Base-by-base conservation (phyloP, 345 rosid genomes). In the Geranium rotundifolium region DNA sequence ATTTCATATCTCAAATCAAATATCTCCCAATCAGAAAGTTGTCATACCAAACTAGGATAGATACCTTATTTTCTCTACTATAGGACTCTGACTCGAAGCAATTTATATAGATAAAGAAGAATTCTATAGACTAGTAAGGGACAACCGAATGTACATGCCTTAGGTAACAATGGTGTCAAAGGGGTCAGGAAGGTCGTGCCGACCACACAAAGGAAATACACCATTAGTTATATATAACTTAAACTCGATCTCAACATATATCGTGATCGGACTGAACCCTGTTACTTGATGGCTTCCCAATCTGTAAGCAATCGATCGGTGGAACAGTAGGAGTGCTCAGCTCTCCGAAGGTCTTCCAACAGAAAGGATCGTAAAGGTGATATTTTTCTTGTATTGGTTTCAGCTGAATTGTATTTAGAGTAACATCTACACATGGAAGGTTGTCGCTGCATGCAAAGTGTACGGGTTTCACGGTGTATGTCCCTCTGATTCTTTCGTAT, bases 361-460 rank as follows among this genome's bases (percentile, higher is more conserved):
- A 93, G 82, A 78, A 90, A n/a, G 99, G 95, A 62, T 83, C 77
- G 61, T 76, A 90, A 71, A 90, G 71, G 70, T 84, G 99, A 77
- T 90, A 88, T 23, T 54, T 59, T 69, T 80, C 85, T 71, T 86
- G 92, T 62, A 75, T 23, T 63, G 97, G 99, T 61, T 80, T 83
- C 29, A 90, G 79, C 75, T 90, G 70, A 60, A 90, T 86, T 65
- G 76, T 74, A 14, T 85, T 75, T 69, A 93, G 75, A 54, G 84
- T 85, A 54, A 93, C 84, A 58, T 85, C 97, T n/a, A 78, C 46
- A 58, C 99, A 93, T 37, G 99, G 97, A 29, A 80, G 81, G 71
- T 65, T 79, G 68, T 93, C 96, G 19, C 99, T 93, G 72, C 99
- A 93, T 66, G 97, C 99, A 46, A 93, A 81, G 71, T 93, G 95